Evolutionary conservation across 345 rosid species (phyloP).

Genomic region (Erucastrum elatum): DNA sequence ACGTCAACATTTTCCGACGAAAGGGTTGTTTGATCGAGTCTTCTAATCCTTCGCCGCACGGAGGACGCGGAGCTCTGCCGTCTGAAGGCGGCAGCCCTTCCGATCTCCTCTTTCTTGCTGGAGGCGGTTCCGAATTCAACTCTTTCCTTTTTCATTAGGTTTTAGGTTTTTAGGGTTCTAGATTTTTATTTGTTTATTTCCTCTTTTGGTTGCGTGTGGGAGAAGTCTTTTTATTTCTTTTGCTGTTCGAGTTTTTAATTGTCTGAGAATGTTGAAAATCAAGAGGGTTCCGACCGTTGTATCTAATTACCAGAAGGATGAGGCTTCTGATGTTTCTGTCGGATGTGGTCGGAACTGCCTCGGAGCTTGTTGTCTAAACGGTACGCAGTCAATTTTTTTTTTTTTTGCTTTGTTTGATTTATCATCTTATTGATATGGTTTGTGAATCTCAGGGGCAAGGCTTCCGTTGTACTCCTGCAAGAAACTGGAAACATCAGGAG

Average conservation of each 20-base stretch:
- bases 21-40: slow-evolving; percentile 77
- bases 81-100: slow-evolving; percentile 99
- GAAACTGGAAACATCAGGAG: slow-evolving; percentile 39
- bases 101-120: slow-evolving; percentile 98
- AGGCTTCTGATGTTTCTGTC: slow-evolving; percentile 50
- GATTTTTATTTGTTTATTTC: neutral
- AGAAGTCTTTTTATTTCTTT: neutral
- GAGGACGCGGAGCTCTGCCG: slow-evolving; percentile 99
- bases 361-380: slow-evolving; percentile 74
- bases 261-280: slow-evolving; percentile 36
- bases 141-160: slow-evolving; percentile 16
- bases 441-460: slow-evolving; percentile 58
- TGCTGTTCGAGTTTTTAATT: slow-evolving; percentile 1
- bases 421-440: neutral
- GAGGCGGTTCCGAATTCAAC: slow-evolving; percentile 59
- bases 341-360: slow-evolving; percentile 97
- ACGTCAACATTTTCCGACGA: slow-evolving; percentile 80
- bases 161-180: slow-evolving; percentile 6
- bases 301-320: slow-evolving; percentile 89
- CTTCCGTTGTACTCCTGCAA: slow-evolving; percentile 83
- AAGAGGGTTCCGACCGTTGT: slow-evolving; percentile 94
- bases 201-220: neutral
- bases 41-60: slow-evolving; percentile 98
- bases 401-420: neutral
- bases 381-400: slow-evolving; percentile 35